phyloP scores from a whole-genome alignment of 371 early-diverging fungal genomes.

The Nematocida minor region DNA sequence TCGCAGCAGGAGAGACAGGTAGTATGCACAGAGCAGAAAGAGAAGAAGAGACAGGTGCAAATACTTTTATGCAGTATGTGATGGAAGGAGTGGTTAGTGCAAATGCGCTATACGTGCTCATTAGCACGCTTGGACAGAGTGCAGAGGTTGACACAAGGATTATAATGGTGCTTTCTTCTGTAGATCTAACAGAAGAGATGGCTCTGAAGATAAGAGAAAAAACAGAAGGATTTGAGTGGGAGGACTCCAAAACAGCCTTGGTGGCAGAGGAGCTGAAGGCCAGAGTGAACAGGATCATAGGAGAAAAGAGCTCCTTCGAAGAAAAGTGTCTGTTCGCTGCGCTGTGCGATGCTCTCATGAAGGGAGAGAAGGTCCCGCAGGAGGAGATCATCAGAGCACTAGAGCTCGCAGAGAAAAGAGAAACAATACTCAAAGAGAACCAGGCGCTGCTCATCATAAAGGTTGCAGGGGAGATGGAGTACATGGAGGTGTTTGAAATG shows the following conservation, averaged over 20 bases:
- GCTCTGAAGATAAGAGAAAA: background rate
- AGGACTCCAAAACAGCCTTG: background rate
- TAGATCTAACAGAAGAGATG: background rate
- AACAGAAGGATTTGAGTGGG: background rate
- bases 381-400: background rate
- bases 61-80: background rate
- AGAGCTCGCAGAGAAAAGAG: background rate
- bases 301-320: constrained; percentile 16
- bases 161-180: background rate
- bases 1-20: background rate
- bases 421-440: background rate
- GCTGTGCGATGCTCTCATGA: constrained; percentile 4
- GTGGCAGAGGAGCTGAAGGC: background rate
- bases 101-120: background rate
- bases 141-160: background rate
- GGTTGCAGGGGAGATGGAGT: constrained; percentile 6
- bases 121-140: background rate
- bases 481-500: background rate
- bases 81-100: background rate
- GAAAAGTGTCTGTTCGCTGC: constrained; percentile 25
- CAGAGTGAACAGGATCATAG: background rate
- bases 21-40: background rate
- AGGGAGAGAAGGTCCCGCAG: constrained; percentile 9
- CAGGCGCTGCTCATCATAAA: constrained; percentile 24
- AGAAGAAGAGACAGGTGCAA: background rate